Evolutionary conservation across 371 early-diverging fungal species (phyloP).

Genomic region (Rhizomucor pusillus): DNA sequence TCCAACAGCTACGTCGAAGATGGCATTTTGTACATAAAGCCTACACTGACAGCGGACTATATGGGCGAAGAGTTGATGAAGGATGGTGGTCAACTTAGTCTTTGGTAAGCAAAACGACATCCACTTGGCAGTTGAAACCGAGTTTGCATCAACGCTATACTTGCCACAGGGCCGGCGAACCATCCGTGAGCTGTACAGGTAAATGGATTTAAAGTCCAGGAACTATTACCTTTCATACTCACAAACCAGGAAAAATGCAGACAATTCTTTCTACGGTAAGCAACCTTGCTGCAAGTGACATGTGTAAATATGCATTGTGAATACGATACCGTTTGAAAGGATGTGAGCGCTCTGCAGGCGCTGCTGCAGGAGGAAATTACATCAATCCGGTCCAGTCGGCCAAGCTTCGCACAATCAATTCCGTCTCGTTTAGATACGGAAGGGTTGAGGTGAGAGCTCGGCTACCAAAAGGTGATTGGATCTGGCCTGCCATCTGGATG

Average conservation of each 20-base stretch:
- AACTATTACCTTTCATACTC: not conserved
- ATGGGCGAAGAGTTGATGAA: constrained; percentile 33
- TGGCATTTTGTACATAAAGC: constrained; percentile 64
- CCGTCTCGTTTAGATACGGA: constrained; percentile 53
- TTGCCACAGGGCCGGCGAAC: constrained; percentile 23
- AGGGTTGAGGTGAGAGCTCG: constrained; percentile 66
- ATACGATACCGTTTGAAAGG: constrained; percentile 34
- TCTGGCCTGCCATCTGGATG: constrained; percentile 74
- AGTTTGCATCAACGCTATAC: no score
- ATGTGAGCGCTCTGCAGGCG: constrained; percentile 51
- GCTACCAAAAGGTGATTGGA: constrained; percentile 67
- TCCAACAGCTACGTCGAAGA: constrained; percentile 65
- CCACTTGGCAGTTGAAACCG: no score
- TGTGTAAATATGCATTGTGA: not conserved
- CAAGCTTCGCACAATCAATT: constrained; percentile 46
- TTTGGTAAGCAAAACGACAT: no score
- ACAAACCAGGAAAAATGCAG: constrained; percentile 9
- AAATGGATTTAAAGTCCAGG: not conserved
- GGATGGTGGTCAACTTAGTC: constrained; percentile 32
- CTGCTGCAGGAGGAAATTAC: constrained; percentile 45
- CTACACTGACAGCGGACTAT: constrained; percentile 52
- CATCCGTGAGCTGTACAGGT: constrained; percentile 38
- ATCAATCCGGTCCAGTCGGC: constrained; percentile 72
- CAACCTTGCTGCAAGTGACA: not conserved
- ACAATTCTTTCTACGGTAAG: constrained; percentile 39